Evolutionary conservation across 306 rosid genomes (phyloP).

Genomic region (Dryas octopetala): DNA sequence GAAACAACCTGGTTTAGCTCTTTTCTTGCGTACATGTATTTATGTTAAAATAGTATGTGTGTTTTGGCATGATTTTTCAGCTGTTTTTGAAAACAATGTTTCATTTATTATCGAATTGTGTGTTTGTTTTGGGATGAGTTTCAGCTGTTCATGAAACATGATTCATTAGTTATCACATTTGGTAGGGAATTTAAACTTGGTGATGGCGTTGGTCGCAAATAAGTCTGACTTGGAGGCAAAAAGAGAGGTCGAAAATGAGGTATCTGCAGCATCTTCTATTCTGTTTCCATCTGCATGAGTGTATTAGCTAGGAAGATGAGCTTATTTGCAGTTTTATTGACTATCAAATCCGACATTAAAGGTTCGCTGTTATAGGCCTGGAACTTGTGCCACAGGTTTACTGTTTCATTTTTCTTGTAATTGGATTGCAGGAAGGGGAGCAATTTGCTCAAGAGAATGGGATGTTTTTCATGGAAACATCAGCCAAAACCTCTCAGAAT

Average conservation of each 20-base stretch:
- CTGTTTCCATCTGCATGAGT: neutral
- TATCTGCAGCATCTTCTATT: constrained; percentile 24
- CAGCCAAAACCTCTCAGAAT: constrained; percentile 77
- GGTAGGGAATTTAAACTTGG: constrained; percentile 63
- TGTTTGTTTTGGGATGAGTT: constrained; percentile 6
- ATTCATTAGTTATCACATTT: neutral
- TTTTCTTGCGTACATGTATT: neutral
- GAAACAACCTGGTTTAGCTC: neutral
- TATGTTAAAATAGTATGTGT: neutral
- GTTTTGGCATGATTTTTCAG: neutral
- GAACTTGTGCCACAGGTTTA: neutral
- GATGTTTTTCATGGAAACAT: constrained; percentile 82
- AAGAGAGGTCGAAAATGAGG: constrained; percentile 74
- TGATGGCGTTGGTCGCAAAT: constrained; percentile 80
- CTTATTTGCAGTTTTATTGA: neutral
- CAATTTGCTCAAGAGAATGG: constrained; percentile 77
- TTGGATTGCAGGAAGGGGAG: constrained; percentile 60
- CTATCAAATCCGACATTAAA: neutral
- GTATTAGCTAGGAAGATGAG: neutral
- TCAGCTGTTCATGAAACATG: neutral
- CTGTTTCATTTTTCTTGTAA: neutral
- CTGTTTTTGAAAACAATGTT: neutral
- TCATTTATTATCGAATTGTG: neutral
- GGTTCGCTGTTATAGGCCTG: neutral
- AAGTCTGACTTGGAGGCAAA: constrained; percentile 68